These are phyloP conservation scores for Blastobotrys raffinosifermentans DNA, from an alignment of 1,139 yeast genomes.

Conservation along the genomic window DNA sequence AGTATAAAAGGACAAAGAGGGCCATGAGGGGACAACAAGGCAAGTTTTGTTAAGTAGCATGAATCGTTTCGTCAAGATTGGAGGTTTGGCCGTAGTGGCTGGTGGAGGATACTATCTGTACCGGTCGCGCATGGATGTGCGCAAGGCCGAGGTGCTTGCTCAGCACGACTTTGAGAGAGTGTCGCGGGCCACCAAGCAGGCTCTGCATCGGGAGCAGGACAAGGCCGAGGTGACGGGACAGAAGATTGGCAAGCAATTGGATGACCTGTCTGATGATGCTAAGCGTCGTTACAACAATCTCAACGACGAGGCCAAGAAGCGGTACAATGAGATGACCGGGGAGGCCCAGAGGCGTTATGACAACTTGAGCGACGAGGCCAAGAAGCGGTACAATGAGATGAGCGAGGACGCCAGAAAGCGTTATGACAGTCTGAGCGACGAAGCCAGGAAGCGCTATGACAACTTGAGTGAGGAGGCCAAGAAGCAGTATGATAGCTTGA, in stretches of 20 bases:
- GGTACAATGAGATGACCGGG: constrained; percentile 10
- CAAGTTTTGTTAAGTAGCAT: too few species aligned
- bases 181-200: constrained; percentile 11
- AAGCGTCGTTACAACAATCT: constrained; percentile 1
- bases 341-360: constrained; percentile 7
- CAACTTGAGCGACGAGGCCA: constrained; percentile 8
- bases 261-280: constrained; percentile 23
- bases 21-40: too few species aligned
- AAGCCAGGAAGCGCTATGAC: constrained; percentile 6
- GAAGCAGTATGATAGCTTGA: constrained; percentile 2
- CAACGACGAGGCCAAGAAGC: constrained; percentile 23
- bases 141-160: constrained; percentile 24
- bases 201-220: constrained; percentile 4
- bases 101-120: constrained; percentile 39
- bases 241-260: constrained; percentile 23
- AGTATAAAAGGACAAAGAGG: too few species aligned
- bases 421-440: constrained; percentile 1
- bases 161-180: constrained; percentile 21
- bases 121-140: constrained; percentile 29
- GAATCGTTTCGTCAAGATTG: constrained; percentile 16
- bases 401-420: background rate
- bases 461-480: constrained; percentile 4
- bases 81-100: constrained; percentile 26
- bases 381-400: constrained; percentile 1
- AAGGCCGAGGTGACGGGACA: background rate